phyloP scores from a whole-genome alignment of 768 basidiomycete species.

The Tricholoma sp. region DNA sequence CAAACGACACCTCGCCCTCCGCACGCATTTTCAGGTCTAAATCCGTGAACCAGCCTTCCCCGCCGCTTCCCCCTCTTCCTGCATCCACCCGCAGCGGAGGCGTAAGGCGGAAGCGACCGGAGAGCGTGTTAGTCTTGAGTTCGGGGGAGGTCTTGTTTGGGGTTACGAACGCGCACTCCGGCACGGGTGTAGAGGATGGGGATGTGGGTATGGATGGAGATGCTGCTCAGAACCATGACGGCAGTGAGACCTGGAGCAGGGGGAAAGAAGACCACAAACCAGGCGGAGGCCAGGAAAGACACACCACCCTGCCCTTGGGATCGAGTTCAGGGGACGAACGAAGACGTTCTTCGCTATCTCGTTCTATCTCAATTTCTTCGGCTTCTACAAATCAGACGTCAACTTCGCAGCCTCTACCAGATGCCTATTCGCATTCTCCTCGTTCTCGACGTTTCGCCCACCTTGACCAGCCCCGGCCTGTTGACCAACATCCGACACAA shows the following conservation, averaged over 20 bases:
- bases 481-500: not conserved
- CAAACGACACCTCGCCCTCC: conserved; percentile 18
- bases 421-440: not conserved
- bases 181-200: not conserved
- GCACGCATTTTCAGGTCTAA: conserved; percentile 46
- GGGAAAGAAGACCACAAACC: not conserved
- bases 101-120: conserved; percentile 45
- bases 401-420: not conserved
- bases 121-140: conserved; percentile 51
- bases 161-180: not conserved
- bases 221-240: not conserved
- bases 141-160: conserved; percentile 12
- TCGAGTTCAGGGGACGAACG: not conserved
- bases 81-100: conserved; percentile 35
- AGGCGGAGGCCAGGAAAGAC: not conserved
- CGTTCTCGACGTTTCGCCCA: not conserved
- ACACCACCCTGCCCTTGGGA: not conserved
- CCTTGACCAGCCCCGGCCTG: no score
- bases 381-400: not conserved
- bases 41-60: conserved; percentile 45
- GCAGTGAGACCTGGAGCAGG: not conserved
- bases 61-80: conserved; percentile 17
- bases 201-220: not conserved
- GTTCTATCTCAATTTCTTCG: not conserved
- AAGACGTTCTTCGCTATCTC: not conserved